Conservation (phyloP, 306 rosid genomes). For the Hylodesmum podocarpum region DNA sequence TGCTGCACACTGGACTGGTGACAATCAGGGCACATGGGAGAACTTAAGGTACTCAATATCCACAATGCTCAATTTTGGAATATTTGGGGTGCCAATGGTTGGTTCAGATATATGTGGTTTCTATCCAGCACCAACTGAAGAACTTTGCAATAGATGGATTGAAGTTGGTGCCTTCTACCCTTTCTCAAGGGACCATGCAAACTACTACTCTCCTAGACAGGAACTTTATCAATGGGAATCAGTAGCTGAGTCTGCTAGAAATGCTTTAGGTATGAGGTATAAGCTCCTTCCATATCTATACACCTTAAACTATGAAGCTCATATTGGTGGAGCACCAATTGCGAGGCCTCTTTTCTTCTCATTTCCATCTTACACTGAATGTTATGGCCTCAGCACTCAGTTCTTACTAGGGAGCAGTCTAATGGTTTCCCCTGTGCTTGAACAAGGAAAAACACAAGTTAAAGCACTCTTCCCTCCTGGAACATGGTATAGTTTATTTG, state of each 20-base stretch:
- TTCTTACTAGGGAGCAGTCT: slow-evolving; percentile 74
- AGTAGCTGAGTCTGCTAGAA: slow-evolving; percentile 77
- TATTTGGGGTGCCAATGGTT: slow-evolving; percentile 97
- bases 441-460: slow-evolving; percentile 64
- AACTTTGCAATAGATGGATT: slow-evolving; percentile 95
- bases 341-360: slow-evolving; percentile 96
- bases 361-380: slow-evolving; percentile 61
- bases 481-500: slow-evolving; percentile 77
- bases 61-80: slow-evolving; percentile 81
- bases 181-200: slow-evolving; percentile 94
- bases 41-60: slow-evolving; percentile 82
- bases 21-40: slow-evolving; percentile 83
- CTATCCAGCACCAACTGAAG: slow-evolving; percentile 86
- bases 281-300: slow-evolving; percentile 80
- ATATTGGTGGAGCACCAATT: slow-evolving; percentile 74
- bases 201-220: slow-evolving; percentile 78
- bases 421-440: slow-evolving; percentile 80
- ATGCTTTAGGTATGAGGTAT: slow-evolving; percentile 89
- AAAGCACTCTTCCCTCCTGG: slow-evolving; percentile 86
- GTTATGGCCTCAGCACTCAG: slow-evolving; percentile 73
- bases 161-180: slow-evolving; percentile 97
- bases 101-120: slow-evolving; percentile 94
- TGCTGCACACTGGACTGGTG: slow-evolving; percentile 97
- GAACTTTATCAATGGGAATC: slow-evolving; percentile 97
- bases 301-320: slow-evolving; percentile 81